Evolutionary conservation across 441 rosid genomes (phyloP), one percentile per base, ranked within the genome.

Genomic region (Dalechampia spathulata): DNA sequence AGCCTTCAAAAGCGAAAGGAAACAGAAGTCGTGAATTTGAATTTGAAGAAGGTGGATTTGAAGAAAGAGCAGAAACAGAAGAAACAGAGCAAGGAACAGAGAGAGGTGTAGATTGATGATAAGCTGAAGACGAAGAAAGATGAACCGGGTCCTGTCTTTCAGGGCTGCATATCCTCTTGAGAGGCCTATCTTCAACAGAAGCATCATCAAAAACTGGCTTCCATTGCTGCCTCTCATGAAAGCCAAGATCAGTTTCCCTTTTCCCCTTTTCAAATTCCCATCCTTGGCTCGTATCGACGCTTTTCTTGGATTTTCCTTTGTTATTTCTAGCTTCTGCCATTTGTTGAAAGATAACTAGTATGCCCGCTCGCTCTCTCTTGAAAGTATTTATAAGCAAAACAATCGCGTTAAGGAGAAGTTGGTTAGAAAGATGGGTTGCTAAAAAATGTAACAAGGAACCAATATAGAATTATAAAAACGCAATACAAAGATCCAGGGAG

Each of bases 141-240:
- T 74, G 78, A 44, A 30, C 11, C 38, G 30, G 64, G 52, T 38
- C 69, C 40, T 74, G 78, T 25, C 80, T 73, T 49, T 80, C 84
- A 19, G 87, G 81, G 69, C 86, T 83, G 21, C 80, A 73, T 36
- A 70, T 67, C 72, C 85, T 91, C 62, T 77, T 87, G 47, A 70
- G 72, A 75, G 95, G 84, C 57, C 83, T 79, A n/a, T 63, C 55
- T 1, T 83, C 65, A 70, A 71, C 38, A 65, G 86, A 85, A 74
- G 83, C 78, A 67, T 75, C 86, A 57, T 71, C 76, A 28, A 77
- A 72, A 73, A 75, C 72, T 4, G 83, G 75, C 61, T 61, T 77
- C 70, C 73, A 19, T 5, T 6, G 9, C 69, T 55, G 66, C 70
- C 61, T 80, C 14, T 64, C 76, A 59, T 66, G n/a, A n/a, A n/a